A percentile compares a stretch with the other conserved stretches of the same genome.
Conservation (phyloP, 2,329 filamentous ascomycete genomes). For the Escovopsis sp. region DNA sequence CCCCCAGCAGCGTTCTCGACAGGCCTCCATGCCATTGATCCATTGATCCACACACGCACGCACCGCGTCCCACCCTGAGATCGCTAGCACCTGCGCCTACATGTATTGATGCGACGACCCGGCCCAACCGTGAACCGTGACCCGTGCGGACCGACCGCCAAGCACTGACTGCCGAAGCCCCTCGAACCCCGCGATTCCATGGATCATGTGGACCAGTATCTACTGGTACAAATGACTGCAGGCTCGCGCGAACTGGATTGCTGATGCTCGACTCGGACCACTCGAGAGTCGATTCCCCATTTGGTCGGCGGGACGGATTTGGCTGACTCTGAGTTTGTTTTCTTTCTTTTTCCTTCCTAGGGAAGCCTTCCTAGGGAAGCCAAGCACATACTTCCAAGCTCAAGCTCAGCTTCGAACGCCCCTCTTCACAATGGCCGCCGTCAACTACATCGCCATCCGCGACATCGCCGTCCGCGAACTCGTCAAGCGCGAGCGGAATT, state of each 20-base stretch:
- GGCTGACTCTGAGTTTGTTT: no score
- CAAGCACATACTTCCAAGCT: not conserved
- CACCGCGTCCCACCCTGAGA: not conserved
- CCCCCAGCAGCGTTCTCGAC: no score
- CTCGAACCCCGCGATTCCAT: not conserved
- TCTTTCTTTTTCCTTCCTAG: not conserved
- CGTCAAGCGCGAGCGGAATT: conserved; percentile 26
- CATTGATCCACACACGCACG: not conserved
- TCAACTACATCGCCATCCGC: conserved; percentile 20
- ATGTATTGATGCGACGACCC: not conserved
- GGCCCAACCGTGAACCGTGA: not conserved
- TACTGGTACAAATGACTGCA: not conserved
- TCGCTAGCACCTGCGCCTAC: not conserved
- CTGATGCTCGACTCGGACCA: no score
- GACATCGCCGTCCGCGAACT: conserved; percentile 23
- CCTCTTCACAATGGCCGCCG: conserved; percentile 25
- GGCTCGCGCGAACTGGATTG: no score
- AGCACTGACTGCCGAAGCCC: conserved; percentile 1
- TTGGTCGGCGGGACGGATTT: no score
- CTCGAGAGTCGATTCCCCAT: no score
- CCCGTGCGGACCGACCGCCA: conserved; percentile 1
- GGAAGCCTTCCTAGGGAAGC: not conserved
- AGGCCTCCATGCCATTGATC: not conserved
- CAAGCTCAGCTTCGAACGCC: not conserved
- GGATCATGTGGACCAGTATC: no score